Conservation (phyloP, 176 grass and related monocot species). For the Poa pratensis region DNA sequence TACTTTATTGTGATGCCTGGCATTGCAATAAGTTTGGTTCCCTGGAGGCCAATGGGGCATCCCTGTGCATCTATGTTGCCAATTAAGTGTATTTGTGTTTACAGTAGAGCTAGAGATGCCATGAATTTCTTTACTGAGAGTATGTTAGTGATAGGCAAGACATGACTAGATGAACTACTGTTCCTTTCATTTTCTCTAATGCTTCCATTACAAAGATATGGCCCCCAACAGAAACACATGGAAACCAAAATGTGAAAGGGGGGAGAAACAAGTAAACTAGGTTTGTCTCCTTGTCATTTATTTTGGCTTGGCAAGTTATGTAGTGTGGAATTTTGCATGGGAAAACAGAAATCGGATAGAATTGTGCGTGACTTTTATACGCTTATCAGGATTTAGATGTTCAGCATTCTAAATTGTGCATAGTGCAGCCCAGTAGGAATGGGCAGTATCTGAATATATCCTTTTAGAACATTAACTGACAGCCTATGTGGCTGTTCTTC, state of each 20-base stretch:
- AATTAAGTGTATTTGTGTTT: slow-evolving; percentile 19
- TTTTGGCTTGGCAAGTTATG: too few relatives aligned
- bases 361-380: neutral
- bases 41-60: neutral
- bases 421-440: neutral
- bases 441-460: too few relatives aligned
- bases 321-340: too few relatives aligned
- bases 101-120: neutral
- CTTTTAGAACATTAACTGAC: too few relatives aligned
- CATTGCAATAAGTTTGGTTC: slow-evolving; percentile 5
- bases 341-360: too few relatives aligned
- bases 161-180: neutral
- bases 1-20: neutral
- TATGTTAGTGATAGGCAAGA: neutral
- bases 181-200: too few relatives aligned
- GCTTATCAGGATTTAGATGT: neutral
- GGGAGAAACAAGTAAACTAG: too few relatives aligned
- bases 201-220: too few relatives aligned
- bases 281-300: too few relatives aligned
- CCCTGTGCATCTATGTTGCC: neutral
- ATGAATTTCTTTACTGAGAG: neutral
- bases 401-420: neutral
- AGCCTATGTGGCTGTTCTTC: too few relatives aligned
- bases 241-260: too few relatives aligned
- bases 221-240: too few relatives aligned